Base-by-base conservation (phyloP, 352 stramenopile genomes). In the Elongisporangium anandrum region DNA sequence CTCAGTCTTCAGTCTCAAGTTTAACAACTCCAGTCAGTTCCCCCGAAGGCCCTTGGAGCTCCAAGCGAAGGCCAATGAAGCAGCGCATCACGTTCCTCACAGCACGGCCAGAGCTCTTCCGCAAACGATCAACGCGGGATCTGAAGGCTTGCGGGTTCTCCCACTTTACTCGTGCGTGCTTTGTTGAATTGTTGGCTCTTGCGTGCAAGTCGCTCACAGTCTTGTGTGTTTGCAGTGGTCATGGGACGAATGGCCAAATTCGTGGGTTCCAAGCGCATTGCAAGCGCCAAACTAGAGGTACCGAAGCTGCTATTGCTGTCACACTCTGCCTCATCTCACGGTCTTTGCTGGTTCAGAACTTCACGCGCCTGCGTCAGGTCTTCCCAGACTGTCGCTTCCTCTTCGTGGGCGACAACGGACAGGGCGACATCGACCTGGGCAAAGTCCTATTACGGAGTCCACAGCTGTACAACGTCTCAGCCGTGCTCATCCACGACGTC, bases 351-450 rank as follows among this genome's bases (percentile, higher is more conserved):
- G 2, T 24, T 17, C 57, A 92, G 79, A 91, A 91, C 60, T 93
- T 93, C 52, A 75, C 83, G 41, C 76, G 77, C 12, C 90, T 88
- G 58, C 81, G 79, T 26, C 78, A 79, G 15, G 57, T 93, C 13
- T 93, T 93, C 54, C 58, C 78, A 34, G 84, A 93, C 56, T 72
- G 88, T 34, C 79, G 69, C 17, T 93, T 92, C 54, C 70, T 93
- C 20, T 93, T 93, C 41, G 82, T 93, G 24, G 84, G 84, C 4
- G 84, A 93, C 62, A 93, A 93, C 39, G 84, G 84, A 4, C 84
- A 93, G 54, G 81, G 84, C 16, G 84, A 93, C 59, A 93, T 93
- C 26, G 81, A 92, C 41, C 59, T 93, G 21, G 84, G 84, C 69
- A 92, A 90, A 65, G 68, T 78, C 47, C 61, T 93, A 54, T 61